These are phyloP conservation scores for Arthrobotrys entomopaga DNA, from an alignment of 2,329 filamentous ascomycete genomes.

Conservation along the genomic window DNA sequence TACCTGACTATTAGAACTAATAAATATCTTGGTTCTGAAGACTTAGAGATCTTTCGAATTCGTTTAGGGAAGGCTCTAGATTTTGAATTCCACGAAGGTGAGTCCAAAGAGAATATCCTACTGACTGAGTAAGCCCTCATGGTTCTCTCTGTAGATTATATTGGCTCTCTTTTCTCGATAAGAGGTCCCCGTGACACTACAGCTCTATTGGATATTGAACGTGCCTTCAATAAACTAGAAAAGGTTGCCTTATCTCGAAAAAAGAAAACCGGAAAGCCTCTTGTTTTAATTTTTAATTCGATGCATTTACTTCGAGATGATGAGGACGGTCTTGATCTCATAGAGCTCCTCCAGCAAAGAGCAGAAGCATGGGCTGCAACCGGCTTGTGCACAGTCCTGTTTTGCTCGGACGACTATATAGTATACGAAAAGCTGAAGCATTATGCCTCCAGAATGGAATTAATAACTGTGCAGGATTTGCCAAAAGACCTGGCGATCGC, in stretches of 20 bases:
- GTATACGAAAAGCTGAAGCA: slow-evolving; percentile 94
- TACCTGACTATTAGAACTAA: neutral
- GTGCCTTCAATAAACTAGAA: slow-evolving; percentile 96
- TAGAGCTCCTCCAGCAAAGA: slow-evolving; percentile 93
- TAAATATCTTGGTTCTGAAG: slow-evolving; percentile 60
- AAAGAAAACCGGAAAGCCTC: slow-evolving; percentile 69
- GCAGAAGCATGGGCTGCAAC: slow-evolving; percentile 96
- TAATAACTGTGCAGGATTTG: slow-evolving; percentile 85
- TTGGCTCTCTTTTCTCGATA: slow-evolving; percentile 94
- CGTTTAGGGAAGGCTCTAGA: slow-evolving; percentile 92
- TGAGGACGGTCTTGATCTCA: slow-evolving; percentile 88
- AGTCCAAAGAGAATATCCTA: neutral
- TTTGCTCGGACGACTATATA: slow-evolving; percentile 92
- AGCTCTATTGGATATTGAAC: slow-evolving; percentile 91
- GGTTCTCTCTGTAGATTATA: slow-evolving; percentile 73
- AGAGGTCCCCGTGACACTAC: slow-evolving; percentile 90
- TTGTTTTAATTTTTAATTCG: slow-evolving; percentile 94
- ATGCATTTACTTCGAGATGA: slow-evolving; percentile 91
- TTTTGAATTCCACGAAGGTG: slow-evolving; percentile 75
- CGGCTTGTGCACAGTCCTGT: slow-evolving; percentile 88
- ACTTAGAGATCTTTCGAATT: slow-evolving; percentile 93
- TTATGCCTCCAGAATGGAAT: slow-evolving; percentile 92
- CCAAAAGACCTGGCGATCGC: slow-evolving; percentile 79
- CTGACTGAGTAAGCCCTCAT: neutral
- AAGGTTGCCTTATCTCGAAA: slow-evolving; percentile 86